Conservation (phyloP, 768 basidiomycete genomes). For the Termitomyces sp. region DNA sequence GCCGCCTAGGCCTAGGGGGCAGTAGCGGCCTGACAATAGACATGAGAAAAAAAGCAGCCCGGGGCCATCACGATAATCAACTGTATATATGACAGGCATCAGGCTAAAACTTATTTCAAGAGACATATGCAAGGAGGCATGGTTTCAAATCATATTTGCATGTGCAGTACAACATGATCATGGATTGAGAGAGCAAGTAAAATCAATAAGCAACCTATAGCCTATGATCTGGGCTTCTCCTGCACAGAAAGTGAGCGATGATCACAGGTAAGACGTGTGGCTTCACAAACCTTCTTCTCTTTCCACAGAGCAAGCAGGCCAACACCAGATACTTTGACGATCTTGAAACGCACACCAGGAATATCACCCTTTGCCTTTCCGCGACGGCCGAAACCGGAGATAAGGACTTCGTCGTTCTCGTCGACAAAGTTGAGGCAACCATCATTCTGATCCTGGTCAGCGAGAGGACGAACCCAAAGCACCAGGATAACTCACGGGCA, state of each 20-base stretch:
- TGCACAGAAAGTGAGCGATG: constrained; percentile 23
- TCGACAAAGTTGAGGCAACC: constrained; percentile 98
- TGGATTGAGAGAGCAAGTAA: constrained; percentile 12
- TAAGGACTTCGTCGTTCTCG: constrained; percentile 99
- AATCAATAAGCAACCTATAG: constrained; percentile 6
- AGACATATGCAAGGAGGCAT: not conserved
- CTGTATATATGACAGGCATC: not conserved
- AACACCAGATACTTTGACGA: constrained; percentile 99
- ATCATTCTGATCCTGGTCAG: constrained; percentile 62
- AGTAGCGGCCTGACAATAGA: constrained; percentile 19
- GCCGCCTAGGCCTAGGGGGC: constrained; percentile 29
- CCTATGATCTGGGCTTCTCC: constrained; percentile 73
- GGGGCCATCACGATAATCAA: not conserved
- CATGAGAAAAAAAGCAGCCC: constrained; percentile 3
- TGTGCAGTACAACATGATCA: constrained; percentile 18
- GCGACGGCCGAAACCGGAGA: constrained; percentile 99
- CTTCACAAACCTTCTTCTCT: constrained; percentile 87
- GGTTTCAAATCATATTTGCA: constrained; percentile 14
- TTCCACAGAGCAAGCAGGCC: constrained; percentile 98
- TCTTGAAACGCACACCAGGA: constrained; percentile 99
- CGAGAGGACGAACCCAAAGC: not conserved
- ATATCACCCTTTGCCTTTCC: constrained; percentile 99
- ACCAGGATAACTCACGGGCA: constrained; percentile 65
- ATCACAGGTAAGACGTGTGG: not conserved
- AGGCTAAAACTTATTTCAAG: not conserved